Evolutionary conservation across 225 moss, liverwort and hornwort genomes (phyloP).

Genomic region (Polytrichum commune): DNA sequence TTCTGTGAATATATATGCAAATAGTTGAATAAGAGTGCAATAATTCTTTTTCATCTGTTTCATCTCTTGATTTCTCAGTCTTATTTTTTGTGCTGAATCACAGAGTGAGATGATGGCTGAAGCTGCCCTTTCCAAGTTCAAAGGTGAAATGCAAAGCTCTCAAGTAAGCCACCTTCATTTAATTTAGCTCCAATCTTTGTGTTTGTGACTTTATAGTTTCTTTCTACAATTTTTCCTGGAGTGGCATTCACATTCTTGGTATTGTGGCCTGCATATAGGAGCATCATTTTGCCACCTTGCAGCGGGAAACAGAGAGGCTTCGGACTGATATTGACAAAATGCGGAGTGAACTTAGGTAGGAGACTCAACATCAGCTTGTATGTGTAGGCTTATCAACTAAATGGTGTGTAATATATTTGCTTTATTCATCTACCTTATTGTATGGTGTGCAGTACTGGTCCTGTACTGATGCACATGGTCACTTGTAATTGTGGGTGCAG

Average conservation of each 20-base stretch:
- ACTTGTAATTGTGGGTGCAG: slow-evolving; percentile 29
- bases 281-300: slow-evolving; percentile 84
- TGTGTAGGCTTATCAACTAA: background rate
- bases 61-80: background rate
- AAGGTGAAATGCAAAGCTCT: slow-evolving; percentile 85
- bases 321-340: slow-evolving; percentile 97
- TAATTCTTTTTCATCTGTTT: background rate
- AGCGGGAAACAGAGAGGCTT: slow-evolving; percentile 91
- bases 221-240: too few species aligned
- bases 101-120: slow-evolving; percentile 99
- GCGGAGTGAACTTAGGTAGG: slow-evolving; percentile 91
- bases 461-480: too few species aligned
- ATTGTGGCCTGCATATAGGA: slow-evolving; percentile 42
- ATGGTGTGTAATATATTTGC: background rate
- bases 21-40: too few species aligned
- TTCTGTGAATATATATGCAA: too few species aligned
- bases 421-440: too few species aligned
- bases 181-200: too few species aligned
- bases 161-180: slow-evolving; percentile 47
- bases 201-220: too few species aligned
- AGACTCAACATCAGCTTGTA: too few species aligned
- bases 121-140: slow-evolving; percentile 91
- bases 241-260: background rate
- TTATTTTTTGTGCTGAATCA: slow-evolving; percentile 6
- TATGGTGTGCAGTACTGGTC: too few species aligned